A percentile compares a stretch with the other conserved stretches of the same genome.
Conservation (phyloP, 441 rosid species). For the Brassica balearica region DNA sequence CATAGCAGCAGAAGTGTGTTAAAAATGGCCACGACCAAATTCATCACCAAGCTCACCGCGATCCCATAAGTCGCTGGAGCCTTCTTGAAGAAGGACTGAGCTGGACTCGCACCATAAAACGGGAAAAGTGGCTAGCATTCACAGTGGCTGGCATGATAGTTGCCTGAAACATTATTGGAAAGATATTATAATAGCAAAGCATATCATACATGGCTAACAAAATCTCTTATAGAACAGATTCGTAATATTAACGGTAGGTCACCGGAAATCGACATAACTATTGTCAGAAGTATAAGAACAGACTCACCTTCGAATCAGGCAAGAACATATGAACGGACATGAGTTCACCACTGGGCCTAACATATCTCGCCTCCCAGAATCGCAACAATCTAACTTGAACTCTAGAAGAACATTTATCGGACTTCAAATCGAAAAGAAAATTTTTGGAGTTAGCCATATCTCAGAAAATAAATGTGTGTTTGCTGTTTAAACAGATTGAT, state of each 20-base stretch:
- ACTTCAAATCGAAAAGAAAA: background rate
- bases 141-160: background rate
- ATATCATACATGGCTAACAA: no score
- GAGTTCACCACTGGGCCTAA: background rate
- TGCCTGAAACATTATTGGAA: no score
- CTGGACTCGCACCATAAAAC: background rate
- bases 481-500: no score
- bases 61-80: background rate
- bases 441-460: background rate
- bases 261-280: no score
- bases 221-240: no score
- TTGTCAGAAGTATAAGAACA: no score
- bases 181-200: no score
- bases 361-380: background rate
- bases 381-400: background rate
- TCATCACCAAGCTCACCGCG: background rate
- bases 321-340: background rate
- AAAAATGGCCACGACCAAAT: background rate
- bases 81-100: background rate
- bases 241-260: no score
- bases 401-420: background rate
- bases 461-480: background rate
- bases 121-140: background rate
- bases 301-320: constrained; percentile 19
- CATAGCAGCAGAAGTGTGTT: background rate